phyloP scores from a whole-genome alignment of 768 basidiomycete species.

The Kwoniella sp. region DNA sequence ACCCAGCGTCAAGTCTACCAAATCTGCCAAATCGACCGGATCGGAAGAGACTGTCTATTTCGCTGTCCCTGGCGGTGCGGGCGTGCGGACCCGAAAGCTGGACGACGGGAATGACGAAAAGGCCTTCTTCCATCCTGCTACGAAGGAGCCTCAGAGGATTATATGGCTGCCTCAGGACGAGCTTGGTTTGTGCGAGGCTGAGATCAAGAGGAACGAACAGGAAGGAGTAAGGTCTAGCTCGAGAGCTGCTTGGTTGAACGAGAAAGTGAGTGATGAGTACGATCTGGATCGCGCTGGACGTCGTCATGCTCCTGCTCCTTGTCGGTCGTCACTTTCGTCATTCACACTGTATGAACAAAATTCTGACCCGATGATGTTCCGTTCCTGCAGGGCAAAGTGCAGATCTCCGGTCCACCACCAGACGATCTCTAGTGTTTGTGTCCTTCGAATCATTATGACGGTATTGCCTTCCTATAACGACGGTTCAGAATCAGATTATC shows the following conservation, averaged over 20 bases:
- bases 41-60: conserved; percentile 31
- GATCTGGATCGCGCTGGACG: neutral
- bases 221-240: conserved; percentile 63
- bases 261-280: conserved; percentile 36
- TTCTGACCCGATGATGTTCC: too few species aligned
- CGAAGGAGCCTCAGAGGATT: conserved; percentile 68
- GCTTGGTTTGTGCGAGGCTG: conserved; percentile 64
- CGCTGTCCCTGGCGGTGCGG: conserved; percentile 48
- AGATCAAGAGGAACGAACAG: conserved; percentile 64
- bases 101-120: conserved; percentile 36
- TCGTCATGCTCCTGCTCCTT: too few species aligned
- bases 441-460: neutral
- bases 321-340: neutral
- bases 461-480: neutral
- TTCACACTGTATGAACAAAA: too few species aligned
- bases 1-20: conserved; percentile 6
- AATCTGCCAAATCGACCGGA: neutral
- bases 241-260: conserved; percentile 59
- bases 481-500: too few species aligned
- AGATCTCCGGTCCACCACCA: conserved; percentile 53
- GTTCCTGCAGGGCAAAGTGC: conserved; percentile 53
- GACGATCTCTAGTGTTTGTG: conserved; percentile 27
- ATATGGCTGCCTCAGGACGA: conserved; percentile 87
- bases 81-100: conserved; percentile 18
- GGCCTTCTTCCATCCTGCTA: conserved; percentile 81